These are phyloP conservation scores for Tricholoma sp. DNA, from an alignment of 768 basidiomycete species.

Conservation along the genomic window DNA sequence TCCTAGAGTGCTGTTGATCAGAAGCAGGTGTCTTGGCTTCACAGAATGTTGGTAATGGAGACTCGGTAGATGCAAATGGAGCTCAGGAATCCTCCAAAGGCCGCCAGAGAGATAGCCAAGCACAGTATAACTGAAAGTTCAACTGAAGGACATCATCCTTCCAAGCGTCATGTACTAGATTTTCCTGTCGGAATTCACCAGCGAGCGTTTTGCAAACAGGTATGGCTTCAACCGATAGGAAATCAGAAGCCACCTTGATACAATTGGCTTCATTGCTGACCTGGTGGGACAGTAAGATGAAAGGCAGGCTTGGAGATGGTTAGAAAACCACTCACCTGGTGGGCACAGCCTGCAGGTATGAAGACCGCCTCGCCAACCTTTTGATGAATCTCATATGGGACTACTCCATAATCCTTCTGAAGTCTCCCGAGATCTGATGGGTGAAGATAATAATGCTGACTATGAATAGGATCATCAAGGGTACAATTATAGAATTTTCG, in stretches of 20 bases:
- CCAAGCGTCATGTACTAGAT: slow-evolving; percentile 79
- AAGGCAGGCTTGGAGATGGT: not conserved
- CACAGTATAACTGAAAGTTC: not conserved
- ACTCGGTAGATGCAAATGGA: not conserved
- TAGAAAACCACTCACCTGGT: slow-evolving; percentile 51
- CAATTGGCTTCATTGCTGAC: slow-evolving; percentile 88
- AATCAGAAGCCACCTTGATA: slow-evolving; percentile 91
- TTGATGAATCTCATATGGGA: slow-evolving; percentile 80
- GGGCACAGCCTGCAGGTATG: slow-evolving; percentile 91
- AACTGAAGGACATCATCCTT: slow-evolving; percentile 89
- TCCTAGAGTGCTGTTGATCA: not conserved
- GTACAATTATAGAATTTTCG: slow-evolving; percentile 54
- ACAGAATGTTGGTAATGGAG: no score
- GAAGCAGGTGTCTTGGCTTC: no score
- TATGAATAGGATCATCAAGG: slow-evolving; percentile 78
- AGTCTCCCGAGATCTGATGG: slow-evolving; percentile 56
- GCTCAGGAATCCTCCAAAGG: not conserved
- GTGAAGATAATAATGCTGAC: slow-evolving; percentile 77
- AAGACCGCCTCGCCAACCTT: slow-evolving; percentile 88
- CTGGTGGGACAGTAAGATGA: slow-evolving; percentile 33
- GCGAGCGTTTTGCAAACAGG: slow-evolving; percentile 77
- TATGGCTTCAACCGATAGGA: slow-evolving; percentile 90
- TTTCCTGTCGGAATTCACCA: slow-evolving; percentile 82
- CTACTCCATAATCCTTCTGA: slow-evolving; percentile 60
- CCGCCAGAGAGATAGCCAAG: not conserved